Evolutionary conservation across 2,329 filamentous ascomycete species (phyloP), one percentile per base, ranked within the genome.

Genomic region (Cordyceps sp.): DNA sequence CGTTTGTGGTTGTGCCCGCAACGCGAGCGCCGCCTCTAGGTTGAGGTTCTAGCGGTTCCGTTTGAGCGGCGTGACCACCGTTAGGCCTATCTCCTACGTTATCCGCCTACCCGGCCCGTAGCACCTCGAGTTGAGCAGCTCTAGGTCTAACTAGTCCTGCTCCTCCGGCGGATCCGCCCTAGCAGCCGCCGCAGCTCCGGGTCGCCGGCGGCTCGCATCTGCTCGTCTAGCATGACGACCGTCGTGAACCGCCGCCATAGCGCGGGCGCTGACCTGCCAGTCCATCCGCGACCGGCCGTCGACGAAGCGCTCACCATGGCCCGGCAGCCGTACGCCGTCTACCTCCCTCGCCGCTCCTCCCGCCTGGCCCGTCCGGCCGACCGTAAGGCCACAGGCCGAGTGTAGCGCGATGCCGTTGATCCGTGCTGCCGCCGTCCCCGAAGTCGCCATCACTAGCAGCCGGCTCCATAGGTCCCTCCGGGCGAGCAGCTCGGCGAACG

Each of bases 31-130:
- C 15, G 36, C 36, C 33, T 35, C 36, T 18, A 35, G 29, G 30
- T 37, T 37, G 27, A 37, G 33, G 33, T 37, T 35, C 36, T 30
- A 35, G 10, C 30, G 30, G 27, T 37, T 34, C 27, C 30, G 32
- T 18, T 37, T 35, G 6, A 37, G 33, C 17, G 36, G 36, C 24
- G 36, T 37, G 15, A 37, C 29, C 26, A 32, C 30, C 13, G 26
- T 35, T 15, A 37, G 33, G 12, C 31, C 35, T n/a, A 19, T 29
- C n/a, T 37, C 35, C 32, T 32, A 37, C 14, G 32, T 29, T n/a
- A 34, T 33, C 13, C 32, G 32, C 18, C 24, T 27, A 12, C 21
- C 34, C 19, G 33, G 17, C 28, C 22, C n/a, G 23, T 33, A 31
- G 18, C 26, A 33, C 17, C 18, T 20, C 15, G 33, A 26, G 29